phyloP scores from a whole-genome alignment of 495 filamentous ascomycete species.

The Zalerion maritima region DNA sequence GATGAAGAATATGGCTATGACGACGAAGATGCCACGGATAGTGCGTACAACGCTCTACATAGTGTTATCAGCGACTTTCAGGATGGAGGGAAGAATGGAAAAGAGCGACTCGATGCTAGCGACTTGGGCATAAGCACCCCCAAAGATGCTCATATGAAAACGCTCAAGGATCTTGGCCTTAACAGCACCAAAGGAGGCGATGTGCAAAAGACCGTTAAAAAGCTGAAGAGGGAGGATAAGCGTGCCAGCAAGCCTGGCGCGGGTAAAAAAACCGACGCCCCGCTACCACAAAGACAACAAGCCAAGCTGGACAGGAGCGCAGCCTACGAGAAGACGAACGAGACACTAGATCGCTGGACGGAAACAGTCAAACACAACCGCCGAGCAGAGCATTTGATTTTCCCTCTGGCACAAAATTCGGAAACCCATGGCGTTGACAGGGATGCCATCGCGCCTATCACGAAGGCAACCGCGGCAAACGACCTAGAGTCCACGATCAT shows the following conservation, averaged over 20 bases:
- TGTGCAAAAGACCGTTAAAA: too few species aligned
- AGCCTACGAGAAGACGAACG: conserved; percentile 81
- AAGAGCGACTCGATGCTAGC: conserved; percentile 13
- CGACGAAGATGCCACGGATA: conserved; percentile 45
- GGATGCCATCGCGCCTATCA: conserved; percentile 41
- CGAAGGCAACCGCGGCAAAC: conserved; percentile 45
- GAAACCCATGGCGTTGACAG: conserved; percentile 25
- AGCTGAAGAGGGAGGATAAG: conserved; percentile 44
- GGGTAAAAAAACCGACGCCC: conserved; percentile 64
- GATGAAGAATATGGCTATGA: conserved; percentile 38
- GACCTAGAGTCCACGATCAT: conserved; percentile 76
- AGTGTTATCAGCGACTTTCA: conserved; percentile 58
- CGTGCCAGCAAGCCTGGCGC: conserved; percentile 37
- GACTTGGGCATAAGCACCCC: conserved; percentile 51
- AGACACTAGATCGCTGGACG: conserved; percentile 78
- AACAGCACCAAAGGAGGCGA: too few species aligned
- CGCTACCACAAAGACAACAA: conserved; percentile 78
- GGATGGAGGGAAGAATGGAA: conserved; percentile 20
- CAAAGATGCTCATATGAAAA: conserved; percentile 62
- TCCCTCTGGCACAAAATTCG: conserved; percentile 59
- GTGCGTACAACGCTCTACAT: conserved; percentile 49
- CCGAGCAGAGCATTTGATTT: conserved; percentile 80
- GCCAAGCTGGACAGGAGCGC: conserved; percentile 72
- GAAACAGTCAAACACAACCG: conserved; percentile 92
- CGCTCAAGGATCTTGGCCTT: too few species aligned